A percentile compares a stretch with the other conserved stretches of the same genome.
phyloP scores from a whole-genome alignment of 1,284 basidiomycete species.

The Cerioporus squamosus region DNA sequence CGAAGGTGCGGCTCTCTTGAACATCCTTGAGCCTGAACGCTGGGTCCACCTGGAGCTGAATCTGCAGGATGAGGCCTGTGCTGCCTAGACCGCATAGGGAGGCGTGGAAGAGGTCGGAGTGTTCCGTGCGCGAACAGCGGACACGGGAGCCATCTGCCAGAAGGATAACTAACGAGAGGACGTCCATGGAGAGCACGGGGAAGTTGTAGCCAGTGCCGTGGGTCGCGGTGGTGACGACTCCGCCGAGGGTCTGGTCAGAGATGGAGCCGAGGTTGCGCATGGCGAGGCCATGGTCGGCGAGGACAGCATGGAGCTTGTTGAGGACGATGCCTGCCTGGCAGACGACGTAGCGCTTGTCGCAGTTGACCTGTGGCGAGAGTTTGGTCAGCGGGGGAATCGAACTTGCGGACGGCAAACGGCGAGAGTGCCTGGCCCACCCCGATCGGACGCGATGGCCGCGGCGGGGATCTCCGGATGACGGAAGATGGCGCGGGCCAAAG shows the following conservation, averaged over 20 bases:
- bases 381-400: conserved; percentile 5
- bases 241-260: conserved; percentile 95
- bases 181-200: conserved; percentile 85
- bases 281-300: conserved; percentile 77
- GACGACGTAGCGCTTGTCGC: conserved; percentile 70
- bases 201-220: conserved; percentile 89
- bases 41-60: conserved; percentile 81
- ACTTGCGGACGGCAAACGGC: neutral
- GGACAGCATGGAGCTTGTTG: conserved; percentile 67
- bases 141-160: conserved; percentile 73
- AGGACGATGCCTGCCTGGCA: conserved; percentile 84
- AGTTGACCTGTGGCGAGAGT: conserved; percentile 62
- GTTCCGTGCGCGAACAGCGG: conserved; percentile 67
- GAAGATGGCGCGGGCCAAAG: conserved; percentile 28
- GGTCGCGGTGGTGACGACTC: conserved; percentile 92
- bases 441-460: conserved; percentile 22
- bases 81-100: conserved; percentile 94
- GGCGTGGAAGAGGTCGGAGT: conserved; percentile 85
- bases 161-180: conserved; percentile 77
- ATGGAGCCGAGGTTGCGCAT: conserved; percentile 96
- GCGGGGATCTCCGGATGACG: conserved; percentile 35
- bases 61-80: conserved; percentile 86
- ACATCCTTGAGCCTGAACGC: conserved; percentile 86
- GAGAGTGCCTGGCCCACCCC: conserved; percentile 19
- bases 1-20: conserved; percentile 69